Base-by-base conservation (phyloP, 2,329 filamentous ascomycete species). In the Hirsutella thompsonii region DNA sequence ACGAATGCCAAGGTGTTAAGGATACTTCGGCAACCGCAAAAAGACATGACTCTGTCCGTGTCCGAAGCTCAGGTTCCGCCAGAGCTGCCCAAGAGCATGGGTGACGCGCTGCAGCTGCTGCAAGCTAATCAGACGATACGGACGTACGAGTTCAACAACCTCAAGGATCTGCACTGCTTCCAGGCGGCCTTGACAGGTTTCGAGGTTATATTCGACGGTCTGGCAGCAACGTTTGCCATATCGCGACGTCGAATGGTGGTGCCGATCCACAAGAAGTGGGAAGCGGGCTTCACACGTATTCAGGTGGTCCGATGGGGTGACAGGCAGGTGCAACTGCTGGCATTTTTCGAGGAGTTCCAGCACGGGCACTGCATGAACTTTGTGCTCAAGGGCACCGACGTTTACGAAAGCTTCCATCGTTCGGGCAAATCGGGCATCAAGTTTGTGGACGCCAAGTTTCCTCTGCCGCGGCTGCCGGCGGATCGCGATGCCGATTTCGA, bases 241-340 rank as follows among this genome's bases (percentile, higher is more conserved):
- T 80, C 88, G 2, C 79, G 88, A 23, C 78, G 85, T 38, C 76
- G 85, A 49, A 92, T 89, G 81, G 85, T 94, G 11, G 86, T 94
- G 14, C 86, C 86, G 0, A 90, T 94, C 49, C 84, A 93, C 65
- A 94, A 94, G 64, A 92, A 92, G 59, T 93, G 86, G 85, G 87
- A 93, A 55, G 84, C 88, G 2, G 77, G 72, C n/a, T 73, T 72
- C 30, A 85, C 85, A 8, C 78, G 89, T 29, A 68, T 94, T 8
- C 88, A 94, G 56, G 70, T 94, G 30, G 77, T 94, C 29, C 55
- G 52, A 41, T 71, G 78, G 48, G 80, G 82, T 48, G 83, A 88
- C 46, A 83, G 79, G 52, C 74, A 83, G 13, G 62, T 83, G 19
- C 86, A 94, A 57, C 66, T 95, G 23, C 64, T 93, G 19, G 87